Base-by-base conservation (phyloP, 2,329 filamentous ascomycete genomes). In the Arthroderma uncinatum region DNA sequence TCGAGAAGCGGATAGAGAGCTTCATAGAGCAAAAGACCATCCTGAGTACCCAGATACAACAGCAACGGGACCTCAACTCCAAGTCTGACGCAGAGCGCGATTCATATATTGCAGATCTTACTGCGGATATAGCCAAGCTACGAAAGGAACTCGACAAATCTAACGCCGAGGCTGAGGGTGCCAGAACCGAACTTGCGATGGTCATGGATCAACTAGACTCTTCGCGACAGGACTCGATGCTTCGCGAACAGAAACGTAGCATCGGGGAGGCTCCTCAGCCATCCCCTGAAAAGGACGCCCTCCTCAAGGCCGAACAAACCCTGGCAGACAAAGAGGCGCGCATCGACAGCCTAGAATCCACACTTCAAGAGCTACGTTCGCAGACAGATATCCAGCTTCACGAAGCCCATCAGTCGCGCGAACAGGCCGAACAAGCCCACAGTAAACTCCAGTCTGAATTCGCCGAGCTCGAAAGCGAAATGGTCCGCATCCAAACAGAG, bases 1-100 rank as follows among this genome's bases (percentile, higher is more conserved):
- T 96, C 3, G 89, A 90, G 67, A 78, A 79, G 40, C 86, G 89
- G 58, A 82, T 89, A n/a, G 86, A 84, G 16, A 82, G 82, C 19
- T 76, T 96, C 36, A 85, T 88, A 60, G 88, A 95, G 64, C 91
- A 97, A 68, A 94, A 95, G 68, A 82, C 83, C 53, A 91, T 95
- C 21, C 79, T 97, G 7, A 86, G 92, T 66, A 83, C 90, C 44
- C 91, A 97, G 70, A 92, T 96, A 66, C 92, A 95, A 73, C 91
- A 97, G 69, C 92, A 97, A 72, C 86, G 91, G 58, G 89, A 95
- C 67, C 80, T 96, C 58, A 95, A 95, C 73, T 90, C 80, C 74
- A 91, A 91, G 67, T 90, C 89, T 0, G 89, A 95, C 63, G 77
- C 76, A 12, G 71, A 80, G 62, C 76, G 78, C 53, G 76, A 79